Evolutionary conservation across 257 asterid genomes (phyloP).

Genomic region (Eustoma russellianum): DNA sequence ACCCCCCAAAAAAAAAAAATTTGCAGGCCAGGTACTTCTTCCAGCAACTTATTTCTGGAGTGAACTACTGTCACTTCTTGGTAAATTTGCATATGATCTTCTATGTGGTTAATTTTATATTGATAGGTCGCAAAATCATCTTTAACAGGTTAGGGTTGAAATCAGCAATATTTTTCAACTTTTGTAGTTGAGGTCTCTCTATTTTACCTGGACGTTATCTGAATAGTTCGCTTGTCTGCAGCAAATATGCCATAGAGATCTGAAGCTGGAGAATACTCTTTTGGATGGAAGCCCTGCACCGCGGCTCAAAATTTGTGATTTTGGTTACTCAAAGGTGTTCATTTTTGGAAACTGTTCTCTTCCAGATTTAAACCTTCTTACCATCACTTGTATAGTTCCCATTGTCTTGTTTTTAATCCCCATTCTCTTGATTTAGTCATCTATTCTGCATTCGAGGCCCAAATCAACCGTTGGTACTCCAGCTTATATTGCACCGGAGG

Average conservation of each 20-base stretch:
- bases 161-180: too few species aligned
- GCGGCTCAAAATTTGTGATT: slow-evolving; percentile 72
- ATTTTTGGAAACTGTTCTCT: neutral
- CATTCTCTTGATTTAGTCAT: slow-evolving; percentile 34
- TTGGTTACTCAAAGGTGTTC: slow-evolving; percentile 77
- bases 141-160: too few species aligned
- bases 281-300: slow-evolving; percentile 85
- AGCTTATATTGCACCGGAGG: slow-evolving; percentile 87
- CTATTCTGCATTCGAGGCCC: slow-evolving; percentile 81
- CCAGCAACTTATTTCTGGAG: slow-evolving; percentile 85
- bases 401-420: slow-evolving; percentile 3
- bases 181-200: too few species aligned
- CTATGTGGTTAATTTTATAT: neutral
- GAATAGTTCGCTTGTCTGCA: slow-evolving; percentile 16
- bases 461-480: slow-evolving; percentile 89
- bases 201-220: neutral
- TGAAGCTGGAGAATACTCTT: slow-evolving; percentile 78
- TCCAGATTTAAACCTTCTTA: neutral
- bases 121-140: too few species aligned
- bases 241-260: slow-evolving; percentile 56
- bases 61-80: slow-evolving; percentile 64
- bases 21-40: slow-evolving; percentile 75
- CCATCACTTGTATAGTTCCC: neutral
- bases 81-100: slow-evolving; percentile 19
- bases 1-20: neutral